A percentile compares a stretch with the other conserved stretches of the same genome.
These are phyloP conservation scores for Zasmidium angulare DNA, from an alignment of 2,329 filamentous ascomycete species.

Conservation along the genomic window DNA sequence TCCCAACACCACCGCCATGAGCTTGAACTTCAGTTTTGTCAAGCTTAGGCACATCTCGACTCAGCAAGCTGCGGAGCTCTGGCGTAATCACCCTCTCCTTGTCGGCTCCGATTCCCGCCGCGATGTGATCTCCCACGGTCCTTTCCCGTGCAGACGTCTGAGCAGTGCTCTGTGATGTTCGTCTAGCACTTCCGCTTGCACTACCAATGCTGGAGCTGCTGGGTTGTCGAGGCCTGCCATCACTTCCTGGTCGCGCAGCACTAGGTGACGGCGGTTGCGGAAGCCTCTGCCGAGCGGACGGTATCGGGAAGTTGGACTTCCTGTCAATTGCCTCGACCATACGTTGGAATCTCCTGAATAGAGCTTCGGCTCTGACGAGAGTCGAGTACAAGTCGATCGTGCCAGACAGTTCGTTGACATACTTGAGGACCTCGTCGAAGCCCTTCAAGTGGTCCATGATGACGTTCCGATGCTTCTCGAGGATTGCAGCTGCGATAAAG, in stretches of 20 bases:
- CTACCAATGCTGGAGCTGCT: constrained; percentile 6
- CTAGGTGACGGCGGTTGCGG: constrained; percentile 33
- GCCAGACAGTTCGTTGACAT: constrained; percentile 92
- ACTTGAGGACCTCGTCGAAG: constrained; percentile 97
- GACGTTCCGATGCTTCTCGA: constrained; percentile 93
- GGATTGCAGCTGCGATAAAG: constrained; percentile 87
- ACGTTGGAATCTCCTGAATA: constrained; percentile 85
- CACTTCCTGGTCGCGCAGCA: constrained; percentile 19
- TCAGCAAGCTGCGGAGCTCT: constrained; percentile 62
- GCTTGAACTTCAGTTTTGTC: constrained; percentile 47
- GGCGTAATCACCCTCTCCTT: constrained; percentile 60
- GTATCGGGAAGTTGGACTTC: constrained; percentile 75
- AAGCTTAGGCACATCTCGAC: constrained; percentile 57
- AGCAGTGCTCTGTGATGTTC: constrained; percentile 11
- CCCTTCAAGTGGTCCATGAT: constrained; percentile 93
- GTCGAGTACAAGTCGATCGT: constrained; percentile 89
- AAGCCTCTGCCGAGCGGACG: constrained; percentile 50
- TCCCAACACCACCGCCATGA: constrained; percentile 33
- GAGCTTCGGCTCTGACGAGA: constrained; percentile 79
- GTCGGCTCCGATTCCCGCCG: constrained; percentile 29
- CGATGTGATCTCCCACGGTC: constrained; percentile 33
- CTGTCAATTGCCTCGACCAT: constrained; percentile 91
- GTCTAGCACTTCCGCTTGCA: neutral
- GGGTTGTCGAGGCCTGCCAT: constrained; percentile 18
- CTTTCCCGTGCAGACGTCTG: constrained; percentile 40